A percentile compares a stretch with the other conserved stretches of the same genome.
Evolutionary conservation across 179 eudicot genomes (phyloP).

Genomic region (Actinidia chinensis): DNA sequence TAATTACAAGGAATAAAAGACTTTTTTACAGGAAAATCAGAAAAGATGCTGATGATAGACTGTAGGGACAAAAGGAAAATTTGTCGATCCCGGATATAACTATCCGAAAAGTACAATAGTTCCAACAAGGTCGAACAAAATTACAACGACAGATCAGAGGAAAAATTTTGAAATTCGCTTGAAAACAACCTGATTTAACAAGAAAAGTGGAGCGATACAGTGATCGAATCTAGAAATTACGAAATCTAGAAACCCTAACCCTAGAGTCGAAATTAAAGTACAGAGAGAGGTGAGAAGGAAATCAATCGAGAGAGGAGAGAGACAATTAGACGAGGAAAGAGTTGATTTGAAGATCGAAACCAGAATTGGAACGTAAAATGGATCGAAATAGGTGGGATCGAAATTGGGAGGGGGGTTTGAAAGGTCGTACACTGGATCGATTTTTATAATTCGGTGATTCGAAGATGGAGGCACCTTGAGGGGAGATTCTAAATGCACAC

Average conservation of each 20-base stretch:
- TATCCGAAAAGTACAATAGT: not conserved
- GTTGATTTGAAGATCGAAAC: not conserved
- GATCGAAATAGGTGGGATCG: not conserved
- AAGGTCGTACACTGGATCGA: too few species aligned
- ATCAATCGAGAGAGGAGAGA: conserved; percentile 15
- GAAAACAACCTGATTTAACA: not conserved
- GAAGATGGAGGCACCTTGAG: too few species aligned
- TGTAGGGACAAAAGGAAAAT: not conserved
- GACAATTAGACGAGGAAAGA: not conserved
- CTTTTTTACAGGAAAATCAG: not conserved
- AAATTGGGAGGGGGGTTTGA: conserved; percentile 16
- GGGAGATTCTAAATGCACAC: too few species aligned
- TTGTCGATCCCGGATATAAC: conserved; percentile 19
- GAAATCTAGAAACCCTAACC: conserved; percentile 29
- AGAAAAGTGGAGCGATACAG: not conserved
- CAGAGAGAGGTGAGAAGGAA: not conserved
- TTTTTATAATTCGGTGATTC: conserved; percentile 6
- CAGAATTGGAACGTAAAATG: not conserved
- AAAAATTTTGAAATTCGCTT: not conserved
- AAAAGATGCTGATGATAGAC: not conserved
- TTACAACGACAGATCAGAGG: conserved; percentile 16
- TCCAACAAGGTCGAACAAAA: not conserved
- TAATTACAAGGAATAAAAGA: not conserved
- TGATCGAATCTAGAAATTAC: not conserved
- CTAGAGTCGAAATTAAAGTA: not conserved